Evolutionary conservation across 495 filamentous ascomycete species (phyloP), one percentile per base, ranked within the genome.

Genomic region (Penicillium odoratum): DNA sequence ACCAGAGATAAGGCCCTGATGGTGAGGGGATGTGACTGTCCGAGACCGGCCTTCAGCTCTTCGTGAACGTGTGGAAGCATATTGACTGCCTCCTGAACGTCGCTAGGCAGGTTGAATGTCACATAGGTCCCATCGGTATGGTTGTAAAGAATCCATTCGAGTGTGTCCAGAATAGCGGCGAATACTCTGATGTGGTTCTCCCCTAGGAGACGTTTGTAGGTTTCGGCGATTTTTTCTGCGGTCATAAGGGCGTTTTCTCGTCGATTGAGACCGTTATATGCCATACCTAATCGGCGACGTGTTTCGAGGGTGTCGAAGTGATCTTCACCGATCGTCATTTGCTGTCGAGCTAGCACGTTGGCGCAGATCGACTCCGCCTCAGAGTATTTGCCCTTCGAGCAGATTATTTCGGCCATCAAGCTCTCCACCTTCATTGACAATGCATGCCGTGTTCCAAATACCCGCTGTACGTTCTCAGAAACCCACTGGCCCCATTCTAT

Each of bases 281-380:
- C 64, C 43, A 61, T 26, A 1, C 60, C 69, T 4, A 75, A 48
- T 5, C 73, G 73, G 38, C 69, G 67, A 7, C 73, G 69, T 0
- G 73, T 75, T 0, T 66, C 62, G 21, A 72, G 54, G 8, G 71
- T 75, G 45, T 75, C 69, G 3, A 74, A 31, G 42, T 72, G 69
- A 13, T 72, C 65, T 42, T 75, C 73, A 11, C 73, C 73, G 15
- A 75, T 68, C 9, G 58, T 70, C 61, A 75, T 75, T 31, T 75
- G 73, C 25, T 75, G 73, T 11, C 71, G 68, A 2, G 73, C 73
- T 3, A 75, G 60, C 4, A 74, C 65, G 7, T 75, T 74, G 15
- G 73, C 68, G 21, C 68, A 71, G 31, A 74, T 58, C 0, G 71
- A 74, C 56, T 75, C 71, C 0, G 68, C 66, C 36, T 74, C 71